A percentile compares a stretch with the other conserved stretches of the same genome.
Conservation (phyloP, 768 basidiomycete species). For the Lactifluus hygrophoroides region DNA sequence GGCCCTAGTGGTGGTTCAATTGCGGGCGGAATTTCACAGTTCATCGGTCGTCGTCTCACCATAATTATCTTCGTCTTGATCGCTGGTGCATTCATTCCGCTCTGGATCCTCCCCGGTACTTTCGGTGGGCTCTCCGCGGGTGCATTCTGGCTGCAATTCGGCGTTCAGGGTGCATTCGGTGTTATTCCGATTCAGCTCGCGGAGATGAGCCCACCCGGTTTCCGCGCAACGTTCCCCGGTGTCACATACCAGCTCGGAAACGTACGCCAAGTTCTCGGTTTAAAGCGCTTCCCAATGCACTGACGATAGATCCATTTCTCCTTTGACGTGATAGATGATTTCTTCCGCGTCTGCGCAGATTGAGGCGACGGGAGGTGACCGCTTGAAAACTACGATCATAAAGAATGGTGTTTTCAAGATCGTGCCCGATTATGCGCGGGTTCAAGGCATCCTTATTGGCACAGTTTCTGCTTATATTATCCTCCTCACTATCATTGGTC, state of each 20-base stretch:
- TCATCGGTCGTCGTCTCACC: conserved; percentile 38
- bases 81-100: conserved; percentile 29
- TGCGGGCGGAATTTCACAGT: conserved; percentile 35
- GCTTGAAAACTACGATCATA: conserved; percentile 16
- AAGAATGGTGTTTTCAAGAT: conserved; percentile 3
- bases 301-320: neutral
- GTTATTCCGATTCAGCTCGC: conserved; percentile 36
- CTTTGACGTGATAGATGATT: conserved; percentile 29
- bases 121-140: conserved; percentile 38
- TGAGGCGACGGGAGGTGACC: conserved; percentile 31
- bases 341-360: conserved; percentile 40
- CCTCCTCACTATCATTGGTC: conserved; percentile 68
- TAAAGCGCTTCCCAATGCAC: too few relatives aligned
- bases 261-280: conserved; percentile 7
- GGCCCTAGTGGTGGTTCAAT: conserved; percentile 33
- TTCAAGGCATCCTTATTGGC: conserved; percentile 85
- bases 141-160: conserved; percentile 40
- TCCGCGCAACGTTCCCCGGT: conserved; percentile 40
- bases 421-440: conserved; percentile 45
- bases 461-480: conserved; percentile 74
- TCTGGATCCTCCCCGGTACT: conserved; percentile 39
- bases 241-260: conserved; percentile 39
- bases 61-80: conserved; percentile 31
- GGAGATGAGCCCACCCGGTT: conserved; percentile 41
- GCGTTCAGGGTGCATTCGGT: conserved; percentile 35